Evolutionary conservation across 352 stramenopile genomes (phyloP).

Genomic region (Globisporangium yorkense): DNA sequence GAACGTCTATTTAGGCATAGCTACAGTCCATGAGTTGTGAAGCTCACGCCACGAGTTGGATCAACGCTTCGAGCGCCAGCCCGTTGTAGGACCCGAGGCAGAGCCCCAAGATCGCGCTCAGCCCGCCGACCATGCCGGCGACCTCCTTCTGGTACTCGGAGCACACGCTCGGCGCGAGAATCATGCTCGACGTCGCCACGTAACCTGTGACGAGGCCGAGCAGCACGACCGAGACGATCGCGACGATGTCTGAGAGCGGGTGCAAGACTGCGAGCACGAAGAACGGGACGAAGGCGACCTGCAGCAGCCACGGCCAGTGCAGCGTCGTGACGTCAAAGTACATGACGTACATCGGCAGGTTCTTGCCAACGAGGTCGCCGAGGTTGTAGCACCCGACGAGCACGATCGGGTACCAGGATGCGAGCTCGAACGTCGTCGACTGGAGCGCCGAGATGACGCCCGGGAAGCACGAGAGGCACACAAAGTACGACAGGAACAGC

Average conservation of each 20-base stretch:
- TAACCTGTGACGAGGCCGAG: constrained; percentile 69
- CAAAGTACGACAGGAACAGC: constrained; percentile 70
- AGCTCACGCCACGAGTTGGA: constrained; percentile 33
- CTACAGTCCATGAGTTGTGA: neutral
- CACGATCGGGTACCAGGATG: constrained; percentile 73
- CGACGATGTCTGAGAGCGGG: constrained; percentile 45
- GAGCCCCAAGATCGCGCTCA: constrained; percentile 68
- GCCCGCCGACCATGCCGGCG: constrained; percentile 63
- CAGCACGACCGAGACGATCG: constrained; percentile 45
- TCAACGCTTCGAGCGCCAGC: constrained; percentile 56
- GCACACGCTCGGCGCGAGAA: constrained; percentile 68
- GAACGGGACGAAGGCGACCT: constrained; percentile 63
- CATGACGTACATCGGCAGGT: constrained; percentile 60
- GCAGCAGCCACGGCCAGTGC: constrained; percentile 57
- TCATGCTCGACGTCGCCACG: constrained; percentile 73
- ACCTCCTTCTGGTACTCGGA: constrained; percentile 76
- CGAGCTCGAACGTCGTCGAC: constrained; percentile 47
- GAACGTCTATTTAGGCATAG: too few relatives aligned
- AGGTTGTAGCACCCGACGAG: constrained; percentile 72
- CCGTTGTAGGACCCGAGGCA: constrained; percentile 75
- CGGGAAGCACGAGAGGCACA: constrained; percentile 75
- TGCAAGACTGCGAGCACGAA: constrained; percentile 54
- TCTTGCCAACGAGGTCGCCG: constrained; percentile 77
- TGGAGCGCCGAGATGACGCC: constrained; percentile 69
- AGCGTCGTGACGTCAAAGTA: constrained; percentile 65